Evolutionary conservation across 1,284 basidiomycete species (phyloP), one percentile per base, ranked within the genome.

Genomic region (Puccinia coronata): DNA sequence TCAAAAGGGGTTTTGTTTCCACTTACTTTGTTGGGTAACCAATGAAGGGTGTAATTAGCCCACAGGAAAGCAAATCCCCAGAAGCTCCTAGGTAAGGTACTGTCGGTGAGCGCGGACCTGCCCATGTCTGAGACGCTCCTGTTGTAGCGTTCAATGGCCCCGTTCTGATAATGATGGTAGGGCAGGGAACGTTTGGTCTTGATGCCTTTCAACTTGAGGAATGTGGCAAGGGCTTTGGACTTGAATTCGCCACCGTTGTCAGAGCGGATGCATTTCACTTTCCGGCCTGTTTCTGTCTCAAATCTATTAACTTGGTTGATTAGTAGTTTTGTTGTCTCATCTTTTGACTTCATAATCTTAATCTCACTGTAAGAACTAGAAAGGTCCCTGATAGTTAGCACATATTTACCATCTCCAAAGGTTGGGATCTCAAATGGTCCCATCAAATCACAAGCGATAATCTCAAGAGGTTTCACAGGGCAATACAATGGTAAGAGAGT

Each of bases 101-200:
- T 53, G 25, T 41, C 20, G n/a, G 41, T 39, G 2, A 65, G 59
- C 1, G 67, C 16, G 9, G 74, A 25, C 9, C 74, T 4, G 0
- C 57, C 59, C 74, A 65, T 63, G 14, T 77, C 74, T 23, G 36
- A 43, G 12, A 77, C 34, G 11, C 59, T 65, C 41, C 41, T n/a
- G 25, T 63, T 77, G 39, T 28, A 63, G 36, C 59, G n/a, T 31
- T 77, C 74, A 1, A 65, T 53, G 1, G 36, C 41, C 28, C 74
- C 74, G 28, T 77, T 77, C 36, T 77, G 74, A 25, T 77, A 61
- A 47, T 77, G 74, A 20, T 63, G 34, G 74, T 77, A 77, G 2
- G 75, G 43, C 1, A 67, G 20, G 31, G 59, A 67, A 11, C 63
- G 25, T 69, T 78, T 49, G 8, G 61, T 47, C 11, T 57, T 53